These are phyloP conservation scores for Coemansia sp. DNA, from an alignment of 192 early-diverging fungal species.

Conservation along the genomic window DNA sequence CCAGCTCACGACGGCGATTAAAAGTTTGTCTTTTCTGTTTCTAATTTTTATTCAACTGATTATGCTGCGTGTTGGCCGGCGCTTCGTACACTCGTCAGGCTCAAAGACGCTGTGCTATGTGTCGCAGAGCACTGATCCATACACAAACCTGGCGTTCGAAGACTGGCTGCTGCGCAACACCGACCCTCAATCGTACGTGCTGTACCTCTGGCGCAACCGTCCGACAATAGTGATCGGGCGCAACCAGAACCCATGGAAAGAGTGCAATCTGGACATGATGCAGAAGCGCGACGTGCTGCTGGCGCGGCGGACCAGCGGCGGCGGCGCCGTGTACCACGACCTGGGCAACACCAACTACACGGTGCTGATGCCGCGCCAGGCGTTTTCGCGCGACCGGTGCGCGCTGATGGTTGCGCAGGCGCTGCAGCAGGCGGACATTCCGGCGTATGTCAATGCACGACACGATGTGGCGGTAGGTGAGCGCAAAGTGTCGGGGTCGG, in stretches of 20 bases:
- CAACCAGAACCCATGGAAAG: slow-evolving; percentile 98
- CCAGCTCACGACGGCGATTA: too few relatives aligned
- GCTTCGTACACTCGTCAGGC: not conserved
- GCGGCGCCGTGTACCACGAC: slow-evolving; percentile 96
- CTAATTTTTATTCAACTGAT: too few relatives aligned
- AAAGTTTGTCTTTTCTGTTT: too few relatives aligned
- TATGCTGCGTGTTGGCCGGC: not conserved
- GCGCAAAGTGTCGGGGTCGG: slow-evolving; percentile 90
- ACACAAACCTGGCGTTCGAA: slow-evolving; percentile 55
- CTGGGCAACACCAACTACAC: slow-evolving; percentile 95
- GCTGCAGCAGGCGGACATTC: slow-evolving; percentile 72
- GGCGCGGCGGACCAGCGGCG: slow-evolving; percentile 85
- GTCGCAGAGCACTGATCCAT: slow-evolving; percentile 44
- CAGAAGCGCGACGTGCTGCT: slow-evolving; percentile 68
- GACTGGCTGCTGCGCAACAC: slow-evolving; percentile 71
- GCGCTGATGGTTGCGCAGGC: slow-evolving; percentile 77
- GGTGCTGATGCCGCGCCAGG: slow-evolving; percentile 83
- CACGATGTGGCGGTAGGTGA: slow-evolving; percentile 87
- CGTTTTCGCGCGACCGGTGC: slow-evolving; percentile 73
- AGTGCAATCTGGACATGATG: slow-evolving; percentile 81
- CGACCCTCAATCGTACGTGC: slow-evolving; percentile 62
- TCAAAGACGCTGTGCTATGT: slow-evolving; percentile 39
- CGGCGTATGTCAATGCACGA: slow-evolving; percentile 78
- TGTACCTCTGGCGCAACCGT: slow-evolving; percentile 88
- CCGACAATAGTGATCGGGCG: slow-evolving; percentile 89